Conservation (phyloP, 805 yeast species). For the Myxozyma kluyveri region DNA sequence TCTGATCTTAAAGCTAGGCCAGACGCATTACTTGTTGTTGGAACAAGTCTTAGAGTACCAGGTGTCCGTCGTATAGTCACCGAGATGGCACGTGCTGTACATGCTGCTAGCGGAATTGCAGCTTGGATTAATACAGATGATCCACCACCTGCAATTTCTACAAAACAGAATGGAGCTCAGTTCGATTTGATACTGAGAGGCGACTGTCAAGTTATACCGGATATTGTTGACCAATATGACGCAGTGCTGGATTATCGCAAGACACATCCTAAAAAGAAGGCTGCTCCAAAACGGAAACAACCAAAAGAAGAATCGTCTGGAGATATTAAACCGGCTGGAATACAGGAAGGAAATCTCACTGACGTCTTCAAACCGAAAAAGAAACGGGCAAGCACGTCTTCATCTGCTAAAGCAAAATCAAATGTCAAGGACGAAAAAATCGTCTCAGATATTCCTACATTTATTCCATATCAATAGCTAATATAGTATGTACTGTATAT, state of each 20-base stretch:
- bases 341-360: no score
- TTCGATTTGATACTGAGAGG: slow-evolving; percentile 62
- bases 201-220: slow-evolving; percentile 60
- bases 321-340: neutral
- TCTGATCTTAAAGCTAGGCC: slow-evolving; percentile 62
- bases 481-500: no score
- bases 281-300: neutral
- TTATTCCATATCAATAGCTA: no score
- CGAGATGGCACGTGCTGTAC: slow-evolving; percentile 59
- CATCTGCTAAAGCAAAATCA: no score
- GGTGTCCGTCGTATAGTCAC: slow-evolving; percentile 62
- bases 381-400: no score
- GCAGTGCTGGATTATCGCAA: neutral
- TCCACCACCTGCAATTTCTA: slow-evolving; percentile 33
- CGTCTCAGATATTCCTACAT: no score
- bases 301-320: neutral
- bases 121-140: slow-evolving; percentile 61
- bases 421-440: no score
- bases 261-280: neutral
- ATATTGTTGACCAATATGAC: slow-evolving; percentile 22
- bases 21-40: slow-evolving; percentile 77
- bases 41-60: slow-evolving; percentile 80
- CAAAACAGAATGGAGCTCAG: neutral
- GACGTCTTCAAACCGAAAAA: no score
- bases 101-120: slow-evolving; percentile 55